Conservation (phyloP, 495 filamentous ascomycete species). For the Penicillium paradoxum region DNA sequence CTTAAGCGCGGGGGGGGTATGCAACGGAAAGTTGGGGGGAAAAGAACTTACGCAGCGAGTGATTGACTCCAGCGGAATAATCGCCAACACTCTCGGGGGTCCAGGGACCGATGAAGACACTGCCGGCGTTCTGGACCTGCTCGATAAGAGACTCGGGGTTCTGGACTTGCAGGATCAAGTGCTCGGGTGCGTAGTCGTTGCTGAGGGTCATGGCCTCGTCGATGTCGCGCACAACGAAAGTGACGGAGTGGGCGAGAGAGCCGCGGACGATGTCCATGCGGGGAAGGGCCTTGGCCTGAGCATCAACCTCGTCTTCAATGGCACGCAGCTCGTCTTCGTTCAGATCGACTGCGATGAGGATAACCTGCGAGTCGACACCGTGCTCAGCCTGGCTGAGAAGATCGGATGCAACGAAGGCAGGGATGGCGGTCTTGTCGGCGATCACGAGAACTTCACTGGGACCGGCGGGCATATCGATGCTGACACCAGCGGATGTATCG, state of each 20-base stretch:
- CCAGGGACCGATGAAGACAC: slow-evolving; percentile 92
- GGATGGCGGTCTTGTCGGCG: slow-evolving; percentile 85
- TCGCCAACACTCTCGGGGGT: slow-evolving; percentile 96
- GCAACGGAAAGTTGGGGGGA: background rate
- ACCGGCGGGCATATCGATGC: slow-evolving; percentile 98
- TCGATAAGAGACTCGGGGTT: slow-evolving; percentile 66
- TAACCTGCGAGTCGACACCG: slow-evolving; percentile 90
- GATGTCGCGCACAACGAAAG: slow-evolving; percentile 72
- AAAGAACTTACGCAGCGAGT: slow-evolving; percentile 78
- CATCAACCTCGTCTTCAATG: slow-evolving; percentile 87
- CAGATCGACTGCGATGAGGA: slow-evolving; percentile 82
- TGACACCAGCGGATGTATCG: slow-evolving; percentile 88
- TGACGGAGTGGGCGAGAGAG: slow-evolving; percentile 87
- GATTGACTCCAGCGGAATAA: slow-evolving; percentile 96
- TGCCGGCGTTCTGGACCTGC: slow-evolving; percentile 87
- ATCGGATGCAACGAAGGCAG: slow-evolving; percentile 92
- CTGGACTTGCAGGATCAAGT: slow-evolving; percentile 85
- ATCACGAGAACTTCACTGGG: slow-evolving; percentile 95
- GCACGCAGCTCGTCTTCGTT: slow-evolving; percentile 62
- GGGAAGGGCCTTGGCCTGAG: slow-evolving; percentile 82
- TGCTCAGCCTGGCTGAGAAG: slow-evolving; percentile 95
- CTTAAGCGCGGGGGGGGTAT: background rate
- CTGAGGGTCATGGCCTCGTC: slow-evolving; percentile 81
- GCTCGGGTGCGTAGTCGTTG: slow-evolving; percentile 96
- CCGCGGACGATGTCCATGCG: slow-evolving; percentile 89